Evolutionary conservation across 2,329 filamentous ascomycete species (phyloP).

Genomic region (Moelleriella libera): DNA sequence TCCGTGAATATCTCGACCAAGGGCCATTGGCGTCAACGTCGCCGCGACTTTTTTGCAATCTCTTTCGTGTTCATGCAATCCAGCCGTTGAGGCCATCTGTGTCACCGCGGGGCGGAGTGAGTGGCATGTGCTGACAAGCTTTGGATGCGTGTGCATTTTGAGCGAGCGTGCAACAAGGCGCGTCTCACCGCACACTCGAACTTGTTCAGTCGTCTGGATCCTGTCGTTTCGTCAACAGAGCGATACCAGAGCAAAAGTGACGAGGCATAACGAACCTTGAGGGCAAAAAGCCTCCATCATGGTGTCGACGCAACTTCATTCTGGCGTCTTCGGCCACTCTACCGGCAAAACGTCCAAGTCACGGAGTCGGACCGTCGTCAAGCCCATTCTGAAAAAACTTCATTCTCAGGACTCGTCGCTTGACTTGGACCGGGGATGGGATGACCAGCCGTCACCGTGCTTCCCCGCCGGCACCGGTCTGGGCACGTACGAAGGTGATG

Average conservation of each 20-base stretch:
- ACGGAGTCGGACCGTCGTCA: conserved; percentile 34
- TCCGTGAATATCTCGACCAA: no score
- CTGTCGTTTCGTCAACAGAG: not conserved
- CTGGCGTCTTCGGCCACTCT: conserved; percentile 4
- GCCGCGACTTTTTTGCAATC: no score
- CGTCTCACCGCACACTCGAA: no score
- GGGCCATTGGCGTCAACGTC: not conserved
- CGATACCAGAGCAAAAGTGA: not conserved
- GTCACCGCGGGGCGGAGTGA: not conserved
- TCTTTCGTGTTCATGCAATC: no score
- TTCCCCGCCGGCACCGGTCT: conserved; percentile 8
- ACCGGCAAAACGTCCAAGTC: conserved; percentile 25
- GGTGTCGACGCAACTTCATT: conserved; percentile 15
- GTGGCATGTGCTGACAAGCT: not conserved
- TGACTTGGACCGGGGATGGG: conserved; percentile 45
- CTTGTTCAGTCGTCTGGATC: no score
- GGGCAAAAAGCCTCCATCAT: conserved; percentile 7
- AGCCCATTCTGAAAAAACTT: conserved; percentile 49
- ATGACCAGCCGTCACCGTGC: conserved; percentile 28
- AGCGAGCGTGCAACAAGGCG: no score
- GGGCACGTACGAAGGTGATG: conserved; percentile 13
- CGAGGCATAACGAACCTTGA: not conserved
- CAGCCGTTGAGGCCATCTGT: not conserved
- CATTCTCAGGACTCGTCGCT: conserved; percentile 33
- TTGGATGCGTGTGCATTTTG: no score